Conservation (phyloP, 306 rosid genomes). For the Vicia faba region DNA sequence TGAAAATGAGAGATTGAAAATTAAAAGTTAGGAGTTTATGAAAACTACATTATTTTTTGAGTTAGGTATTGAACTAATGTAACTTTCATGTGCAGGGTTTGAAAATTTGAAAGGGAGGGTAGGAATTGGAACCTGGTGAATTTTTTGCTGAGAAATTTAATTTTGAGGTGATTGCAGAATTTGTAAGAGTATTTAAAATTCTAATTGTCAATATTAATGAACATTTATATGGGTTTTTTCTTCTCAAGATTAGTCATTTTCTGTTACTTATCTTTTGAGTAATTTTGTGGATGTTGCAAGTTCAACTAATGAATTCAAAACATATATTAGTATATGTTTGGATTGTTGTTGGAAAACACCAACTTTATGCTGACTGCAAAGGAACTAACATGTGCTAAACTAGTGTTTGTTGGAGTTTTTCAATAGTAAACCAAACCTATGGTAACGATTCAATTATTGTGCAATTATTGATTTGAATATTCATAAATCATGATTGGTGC, state of each 20-base stretch:
- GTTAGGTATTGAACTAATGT: not conserved
- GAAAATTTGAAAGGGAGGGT: conserved; percentile 16
- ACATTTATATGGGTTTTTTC: not conserved
- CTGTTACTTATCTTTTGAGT: too few species aligned
- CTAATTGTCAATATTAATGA: not conserved
- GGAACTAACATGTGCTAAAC: not conserved
- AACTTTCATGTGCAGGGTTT: conserved; percentile 40
- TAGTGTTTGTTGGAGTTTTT: not conserved
- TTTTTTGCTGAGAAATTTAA: not conserved
- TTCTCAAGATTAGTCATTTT: too few species aligned
- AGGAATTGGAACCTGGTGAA: conserved; percentile 4
- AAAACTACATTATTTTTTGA: not conserved
- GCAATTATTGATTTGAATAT: not conserved
- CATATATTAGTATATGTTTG: not conserved
- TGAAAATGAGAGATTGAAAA: not conserved
- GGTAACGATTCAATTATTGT: not conserved
- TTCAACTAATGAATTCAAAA: too few species aligned
- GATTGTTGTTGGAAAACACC: not conserved
- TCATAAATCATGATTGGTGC: conserved; percentile 18
- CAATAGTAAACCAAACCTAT: not conserved
- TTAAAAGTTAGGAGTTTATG: not conserved
- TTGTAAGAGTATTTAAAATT: not conserved
- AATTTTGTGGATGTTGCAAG: too few species aligned
- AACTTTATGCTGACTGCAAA: not conserved
- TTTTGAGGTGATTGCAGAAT: not conserved